phyloP scores from a whole-genome alignment of 148 eudicot species.

The Nepenthes gracilis region DNA sequence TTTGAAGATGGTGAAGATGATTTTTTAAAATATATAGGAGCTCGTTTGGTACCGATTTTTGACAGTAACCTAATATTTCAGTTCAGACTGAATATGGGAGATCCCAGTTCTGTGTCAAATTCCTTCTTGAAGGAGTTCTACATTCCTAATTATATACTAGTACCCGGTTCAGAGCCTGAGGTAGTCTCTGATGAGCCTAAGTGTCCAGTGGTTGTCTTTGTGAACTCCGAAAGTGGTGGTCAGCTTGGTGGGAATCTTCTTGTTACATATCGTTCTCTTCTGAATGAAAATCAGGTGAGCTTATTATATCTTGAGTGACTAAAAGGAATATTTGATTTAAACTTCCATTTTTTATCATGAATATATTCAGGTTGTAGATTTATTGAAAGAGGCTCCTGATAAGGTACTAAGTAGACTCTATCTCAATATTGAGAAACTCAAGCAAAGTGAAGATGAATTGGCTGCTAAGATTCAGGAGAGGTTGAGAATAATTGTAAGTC shows the following conservation, averaged over 20 bases:
- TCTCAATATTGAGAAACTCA: constrained; percentile 66
- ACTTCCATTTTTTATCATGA: not conserved
- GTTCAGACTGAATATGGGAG: constrained; percentile 17
- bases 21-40: too few species aligned
- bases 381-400: constrained; percentile 79
- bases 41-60: too few species aligned
- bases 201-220: constrained; percentile 73
- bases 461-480: constrained; percentile 55
- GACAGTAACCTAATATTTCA: too few species aligned
- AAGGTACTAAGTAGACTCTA: constrained; percentile 44
- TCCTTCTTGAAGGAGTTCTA: constrained; percentile 36
- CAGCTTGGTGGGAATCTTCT: constrained; percentile 93
- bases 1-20: too few species aligned
- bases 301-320: not conserved
- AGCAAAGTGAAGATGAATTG: constrained; percentile 43
- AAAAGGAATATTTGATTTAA: not conserved
- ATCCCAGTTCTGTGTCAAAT: constrained; percentile 14
- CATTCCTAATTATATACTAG: constrained; percentile 66
- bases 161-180: constrained; percentile 22
- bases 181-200: constrained; percentile 23
- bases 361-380: constrained; percentile 54
- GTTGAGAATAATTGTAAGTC: constrained; percentile 60
- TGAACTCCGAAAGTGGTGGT: constrained; percentile 97
- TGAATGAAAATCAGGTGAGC: constrained; percentile 67
- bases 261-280: constrained; percentile 55